A percentile compares a stretch with the other conserved stretches of the same genome.
These are phyloP conservation scores for Alnus rubra DNA, from an alignment of 306 rosid species.

Conservation along the genomic window DNA sequence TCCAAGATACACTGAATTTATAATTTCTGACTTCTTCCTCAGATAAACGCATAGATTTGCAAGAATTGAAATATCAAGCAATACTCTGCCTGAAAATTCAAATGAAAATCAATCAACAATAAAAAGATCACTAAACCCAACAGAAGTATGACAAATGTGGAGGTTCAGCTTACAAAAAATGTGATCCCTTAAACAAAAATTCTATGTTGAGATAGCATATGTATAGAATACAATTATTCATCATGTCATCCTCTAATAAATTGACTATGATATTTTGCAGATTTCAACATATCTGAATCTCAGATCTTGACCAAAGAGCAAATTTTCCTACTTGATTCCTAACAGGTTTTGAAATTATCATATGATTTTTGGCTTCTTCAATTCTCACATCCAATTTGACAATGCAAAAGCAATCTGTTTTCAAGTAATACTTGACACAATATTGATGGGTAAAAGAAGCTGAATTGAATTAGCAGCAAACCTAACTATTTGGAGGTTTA, in stretches of 20 bases:
- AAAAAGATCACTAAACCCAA: neutral
- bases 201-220: neutral
- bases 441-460: conserved; percentile 16
- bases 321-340: conserved; percentile 12
- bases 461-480: conserved; percentile 14
- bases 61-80: no score
- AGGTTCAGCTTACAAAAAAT: neutral
- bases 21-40: neutral
- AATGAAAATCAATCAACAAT: no score
- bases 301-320: neutral
- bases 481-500: conserved; percentile 32
- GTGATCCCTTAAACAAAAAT: neutral
- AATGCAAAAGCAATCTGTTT: conserved; percentile 10
- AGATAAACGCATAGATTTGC: no score
- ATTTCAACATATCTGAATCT: neutral
- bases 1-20: neutral
- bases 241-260: neutral
- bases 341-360: conserved; percentile 21
- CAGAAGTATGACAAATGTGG: no score
- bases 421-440: neutral
- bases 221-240: neutral
- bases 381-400: conserved; percentile 12
- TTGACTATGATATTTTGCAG: neutral
- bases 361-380: conserved; percentile 18
- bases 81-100: no score